Conservation (phyloP, 768 basidiomycete species). For the Candolleomyces eurysporus region DNA sequence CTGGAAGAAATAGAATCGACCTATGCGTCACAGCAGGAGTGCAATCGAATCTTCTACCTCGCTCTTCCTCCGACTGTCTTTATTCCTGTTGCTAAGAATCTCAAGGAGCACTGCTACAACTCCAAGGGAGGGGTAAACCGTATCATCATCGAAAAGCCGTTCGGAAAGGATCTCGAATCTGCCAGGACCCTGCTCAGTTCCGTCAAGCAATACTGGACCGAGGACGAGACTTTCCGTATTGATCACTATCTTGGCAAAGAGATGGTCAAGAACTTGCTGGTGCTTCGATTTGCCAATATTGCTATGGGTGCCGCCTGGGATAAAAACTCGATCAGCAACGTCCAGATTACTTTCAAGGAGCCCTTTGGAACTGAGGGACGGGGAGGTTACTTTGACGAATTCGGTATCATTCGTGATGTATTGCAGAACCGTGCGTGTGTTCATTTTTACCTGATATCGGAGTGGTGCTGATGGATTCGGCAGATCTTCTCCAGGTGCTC, state of each 20-base stretch:
- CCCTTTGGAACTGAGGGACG: slow-evolving; percentile 99
- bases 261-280: slow-evolving; percentile 99
- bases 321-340: slow-evolving; percentile 93
- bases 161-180: slow-evolving; percentile 91
- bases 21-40: slow-evolving; percentile 53
- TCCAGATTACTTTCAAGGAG: slow-evolving; percentile 99
- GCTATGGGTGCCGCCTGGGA: slow-evolving; percentile 90
- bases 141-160: slow-evolving; percentile 98
- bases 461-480: slow-evolving; percentile 12
- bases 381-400: slow-evolving; percentile 99
- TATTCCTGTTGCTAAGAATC: slow-evolving; percentile 78
- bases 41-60: slow-evolving; percentile 93
- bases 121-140: slow-evolving; percentile 72
- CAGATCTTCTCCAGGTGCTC: slow-evolving; percentile 93
- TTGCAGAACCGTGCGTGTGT: slow-evolving; percentile 89
- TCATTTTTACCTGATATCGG: slow-evolving; percentile 9
- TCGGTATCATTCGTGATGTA: slow-evolving; percentile 97
- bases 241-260: slow-evolving; percentile 99
- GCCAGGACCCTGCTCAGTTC: slow-evolving; percentile 73
- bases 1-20: slow-evolving; percentile 74
- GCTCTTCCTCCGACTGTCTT: slow-evolving; percentile 98
- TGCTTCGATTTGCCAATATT: slow-evolving; percentile 93
- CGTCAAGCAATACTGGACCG: slow-evolving; percentile 86
- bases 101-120: slow-evolving; percentile 80
- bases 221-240: slow-evolving; percentile 98